phyloP scores from a whole-genome alignment of 495 filamentous ascomycete genomes.

The Thozetella sp. region DNA sequence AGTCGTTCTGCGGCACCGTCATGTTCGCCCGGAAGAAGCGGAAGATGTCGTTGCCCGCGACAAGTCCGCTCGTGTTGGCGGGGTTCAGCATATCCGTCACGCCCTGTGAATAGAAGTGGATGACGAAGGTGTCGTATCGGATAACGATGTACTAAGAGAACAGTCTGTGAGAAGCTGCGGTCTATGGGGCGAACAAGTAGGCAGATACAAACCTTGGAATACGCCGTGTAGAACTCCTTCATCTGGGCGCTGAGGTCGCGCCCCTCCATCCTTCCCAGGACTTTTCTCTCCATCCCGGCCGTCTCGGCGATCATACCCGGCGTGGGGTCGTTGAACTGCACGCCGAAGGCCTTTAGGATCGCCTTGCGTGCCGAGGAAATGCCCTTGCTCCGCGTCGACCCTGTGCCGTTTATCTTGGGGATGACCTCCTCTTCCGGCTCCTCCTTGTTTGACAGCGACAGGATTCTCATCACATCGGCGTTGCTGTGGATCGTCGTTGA shows the following conservation, averaged over 20 bases:
- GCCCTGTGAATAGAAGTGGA: constrained; percentile 1
- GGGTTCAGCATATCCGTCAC: background rate
- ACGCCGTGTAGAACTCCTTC: background rate
- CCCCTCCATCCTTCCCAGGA: background rate
- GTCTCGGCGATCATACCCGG: background rate
- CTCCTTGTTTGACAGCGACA: background rate
- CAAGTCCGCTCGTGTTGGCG: background rate
- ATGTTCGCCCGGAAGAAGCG: background rate
- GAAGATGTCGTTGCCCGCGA: constrained; percentile 2
- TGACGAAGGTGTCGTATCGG: background rate
- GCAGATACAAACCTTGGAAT: background rate
- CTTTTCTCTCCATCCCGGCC: constrained; percentile 1
- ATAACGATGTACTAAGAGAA: constrained; percentile 1
- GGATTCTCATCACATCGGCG: background rate
- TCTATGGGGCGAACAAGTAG: background rate
- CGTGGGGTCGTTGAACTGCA: background rate
- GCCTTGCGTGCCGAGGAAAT: background rate
- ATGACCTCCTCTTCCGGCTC: background rate
- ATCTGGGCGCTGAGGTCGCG: constrained; percentile 2
- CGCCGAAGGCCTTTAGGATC: background rate
- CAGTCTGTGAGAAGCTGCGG: background rate
- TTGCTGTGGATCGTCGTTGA: constrained; percentile 1
- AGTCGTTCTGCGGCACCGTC: constrained; percentile 1
- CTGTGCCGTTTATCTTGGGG: background rate
- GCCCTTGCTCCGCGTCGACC: background rate